Evolutionary conservation across 352 stramenopile genomes (phyloP).

Genomic region (Globisporangium rhizosaccharum): DNA sequence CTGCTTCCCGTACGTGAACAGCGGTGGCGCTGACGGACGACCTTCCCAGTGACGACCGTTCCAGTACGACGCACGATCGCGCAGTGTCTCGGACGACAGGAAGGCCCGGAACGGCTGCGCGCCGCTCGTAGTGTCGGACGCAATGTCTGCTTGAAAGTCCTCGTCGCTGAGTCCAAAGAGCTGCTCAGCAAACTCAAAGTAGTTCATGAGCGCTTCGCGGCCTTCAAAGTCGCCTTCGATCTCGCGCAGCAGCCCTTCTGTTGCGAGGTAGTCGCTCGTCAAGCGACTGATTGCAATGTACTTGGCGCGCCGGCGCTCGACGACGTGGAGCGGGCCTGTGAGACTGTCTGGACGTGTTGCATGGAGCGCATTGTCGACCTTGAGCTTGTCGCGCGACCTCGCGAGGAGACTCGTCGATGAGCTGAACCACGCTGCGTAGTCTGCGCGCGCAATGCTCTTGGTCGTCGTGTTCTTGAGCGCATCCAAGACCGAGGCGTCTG

Average conservation of each 20-base stretch:
- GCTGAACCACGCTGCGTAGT: slow-evolving; percentile 56
- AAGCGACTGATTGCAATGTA: slow-evolving; percentile 92
- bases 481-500: slow-evolving; percentile 28
- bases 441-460: slow-evolving; percentile 34
- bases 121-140: slow-evolving; percentile 4
- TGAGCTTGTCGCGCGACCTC: slow-evolving; percentile 47
- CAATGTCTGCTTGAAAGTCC: slow-evolving; percentile 22
- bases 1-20: slow-evolving; percentile 71
- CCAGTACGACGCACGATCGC: slow-evolving; percentile 70
- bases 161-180: slow-evolving; percentile 60
- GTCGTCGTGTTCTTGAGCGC: slow-evolving; percentile 30
- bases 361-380: slow-evolving; percentile 93
- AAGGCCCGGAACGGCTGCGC: slow-evolving; percentile 41
- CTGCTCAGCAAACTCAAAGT: slow-evolving; percentile 63
- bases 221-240: slow-evolving; percentile 82
- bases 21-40: slow-evolving; percentile 42
- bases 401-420: slow-evolving; percentile 58
- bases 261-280: slow-evolving; percentile 87
- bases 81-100: slow-evolving; percentile 33
- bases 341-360: slow-evolving; percentile 89
- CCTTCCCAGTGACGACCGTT: slow-evolving; percentile 79
- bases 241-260: slow-evolving; percentile 57
- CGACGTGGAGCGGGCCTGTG: slow-evolving; percentile 80
- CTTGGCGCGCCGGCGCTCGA: slow-evolving; percentile 90
- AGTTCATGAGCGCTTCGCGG: slow-evolving; percentile 62